These are phyloP conservation scores for Crassisporium funariophilum DNA, from an alignment of 768 basidiomycete genomes.

Conservation along the genomic window DNA sequence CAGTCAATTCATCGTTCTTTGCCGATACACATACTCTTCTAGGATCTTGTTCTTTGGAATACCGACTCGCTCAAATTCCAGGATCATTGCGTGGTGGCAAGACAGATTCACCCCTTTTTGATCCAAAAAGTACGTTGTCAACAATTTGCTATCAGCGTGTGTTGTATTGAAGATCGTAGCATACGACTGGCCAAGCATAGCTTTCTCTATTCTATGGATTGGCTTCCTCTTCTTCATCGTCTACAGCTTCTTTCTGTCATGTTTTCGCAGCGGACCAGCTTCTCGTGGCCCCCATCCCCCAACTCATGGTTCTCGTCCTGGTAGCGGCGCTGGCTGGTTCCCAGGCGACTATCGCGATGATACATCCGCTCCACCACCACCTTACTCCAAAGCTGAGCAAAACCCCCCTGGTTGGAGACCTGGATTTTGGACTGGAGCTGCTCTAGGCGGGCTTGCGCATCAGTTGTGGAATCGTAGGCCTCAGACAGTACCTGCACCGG, in stretches of 20 bases:
- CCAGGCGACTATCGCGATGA: slow-evolving; percentile 46
- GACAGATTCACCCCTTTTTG: slow-evolving; percentile 28
- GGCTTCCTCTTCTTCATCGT: slow-evolving; percentile 51
- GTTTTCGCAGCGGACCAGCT: slow-evolving; percentile 35
- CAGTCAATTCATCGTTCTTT: background rate
- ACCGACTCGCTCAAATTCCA: slow-evolving; percentile 75
- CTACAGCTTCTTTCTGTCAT: slow-evolving; percentile 62
- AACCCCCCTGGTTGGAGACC: slow-evolving; percentile 48
- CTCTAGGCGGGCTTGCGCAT: slow-evolving; percentile 69
- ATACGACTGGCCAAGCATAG: slow-evolving; percentile 45
- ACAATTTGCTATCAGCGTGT: background rate
- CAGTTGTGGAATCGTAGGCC: slow-evolving; percentile 51
- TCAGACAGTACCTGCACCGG: slow-evolving; percentile 19
- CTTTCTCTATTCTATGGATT: slow-evolving; percentile 63
- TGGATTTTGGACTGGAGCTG: slow-evolving; percentile 87
- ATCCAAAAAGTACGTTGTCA: slow-evolving; percentile 29
- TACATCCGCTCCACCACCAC: slow-evolving; percentile 48
- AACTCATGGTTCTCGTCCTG: slow-evolving; percentile 37
- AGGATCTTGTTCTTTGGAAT: slow-evolving; percentile 90
- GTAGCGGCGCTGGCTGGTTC: slow-evolving; percentile 51
- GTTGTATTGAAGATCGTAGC: slow-evolving; percentile 31
- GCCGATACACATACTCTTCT: background rate
- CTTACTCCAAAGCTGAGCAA: slow-evolving; percentile 50
- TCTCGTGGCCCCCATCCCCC: slow-evolving; percentile 33
- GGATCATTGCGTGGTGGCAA: slow-evolving; percentile 37